Base-by-base conservation (phyloP, 2,329 filamentous ascomycete species). In the Fusarium newnesense region DNA sequence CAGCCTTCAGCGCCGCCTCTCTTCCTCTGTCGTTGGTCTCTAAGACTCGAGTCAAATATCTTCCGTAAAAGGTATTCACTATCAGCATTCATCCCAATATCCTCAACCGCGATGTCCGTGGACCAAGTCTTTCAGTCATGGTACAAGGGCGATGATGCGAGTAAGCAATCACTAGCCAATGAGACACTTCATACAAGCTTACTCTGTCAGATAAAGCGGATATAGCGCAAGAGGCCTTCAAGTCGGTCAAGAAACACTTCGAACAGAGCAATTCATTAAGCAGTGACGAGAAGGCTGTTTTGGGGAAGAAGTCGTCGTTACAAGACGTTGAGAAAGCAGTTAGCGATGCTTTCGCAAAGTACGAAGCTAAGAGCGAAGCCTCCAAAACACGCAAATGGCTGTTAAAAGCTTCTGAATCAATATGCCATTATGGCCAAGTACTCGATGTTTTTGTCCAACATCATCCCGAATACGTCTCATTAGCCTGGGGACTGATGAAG, bases 401-500 rank as follows among this genome's bases (percentile, higher is more conserved):
- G 2, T 13, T 44, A 1, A 42, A 9, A 4, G 30, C 44, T 5
- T 69, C 68, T 2, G 60, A 60, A 1, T 60, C 37, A 3, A 57
- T 72, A 1, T 64, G 64, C 5, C 50, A 72, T n/a, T 72, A 71
- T 10, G 47, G 32, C 0, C 43, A 40, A 42, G 42, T 69, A 4
- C 53, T 73, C 2, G 61, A 73, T 24, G 49, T 73, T 1, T 60
- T 72, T 6, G 60, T 67, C 0, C 70, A 73, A 5, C 70, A 73
- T 10, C 64, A 72, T 21, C 65, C 70, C 0, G 70, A 72, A 5
- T 73, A 73, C 2, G 69, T 72, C 2, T 36, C 70, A 0, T 32
- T 73, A 8, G 70, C 37, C 1, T 73, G 69, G 69, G 70, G 69
- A 1, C 2, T 64, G 0, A 66, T 73, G 64, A 73, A 73, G 28